Percentiles rank a stretch among this genome's conserved stretches.
Conservation (phyloP, 2,329 filamentous ascomycete genomes). For the Gremmenia infestans region DNA sequence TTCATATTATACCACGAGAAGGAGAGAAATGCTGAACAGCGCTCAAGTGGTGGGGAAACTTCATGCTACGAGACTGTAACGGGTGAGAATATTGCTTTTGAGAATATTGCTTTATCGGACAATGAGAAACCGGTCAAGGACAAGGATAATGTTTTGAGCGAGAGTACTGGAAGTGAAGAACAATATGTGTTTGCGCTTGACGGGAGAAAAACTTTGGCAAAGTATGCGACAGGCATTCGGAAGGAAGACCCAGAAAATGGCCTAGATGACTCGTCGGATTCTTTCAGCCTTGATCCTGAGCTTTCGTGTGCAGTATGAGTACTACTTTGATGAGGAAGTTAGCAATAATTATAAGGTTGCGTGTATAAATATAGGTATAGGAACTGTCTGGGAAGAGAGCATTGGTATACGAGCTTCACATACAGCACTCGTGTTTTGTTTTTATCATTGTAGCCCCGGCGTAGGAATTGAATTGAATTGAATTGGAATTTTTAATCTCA, state of each 20-base stretch:
- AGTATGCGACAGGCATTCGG: too few species aligned
- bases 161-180: neutral
- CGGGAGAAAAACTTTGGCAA: too few species aligned
- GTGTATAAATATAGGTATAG: too few species aligned
- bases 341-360: too few species aligned
- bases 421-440: too few species aligned
- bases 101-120: neutral
- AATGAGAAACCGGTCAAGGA: neutral
- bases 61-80: neutral
- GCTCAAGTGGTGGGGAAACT: neutral
- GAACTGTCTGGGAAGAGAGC: too few species aligned
- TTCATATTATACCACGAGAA: conserved; percentile 22
- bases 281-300: neutral
- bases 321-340: neutral
- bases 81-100: neutral
- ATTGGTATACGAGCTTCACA: too few species aligned
- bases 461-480: neutral
- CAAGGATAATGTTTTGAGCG: neutral
- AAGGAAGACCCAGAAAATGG: too few species aligned
- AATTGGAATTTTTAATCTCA: neutral
- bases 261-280: neutral
- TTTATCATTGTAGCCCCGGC: too few species aligned
- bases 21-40: conserved; percentile 15
- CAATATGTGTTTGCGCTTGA: neutral
- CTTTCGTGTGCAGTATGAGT: neutral